phyloP scores from a whole-genome alignment of 2,329 filamentous ascomycete species.

The Pseudogymnoascus sp. region DNA sequence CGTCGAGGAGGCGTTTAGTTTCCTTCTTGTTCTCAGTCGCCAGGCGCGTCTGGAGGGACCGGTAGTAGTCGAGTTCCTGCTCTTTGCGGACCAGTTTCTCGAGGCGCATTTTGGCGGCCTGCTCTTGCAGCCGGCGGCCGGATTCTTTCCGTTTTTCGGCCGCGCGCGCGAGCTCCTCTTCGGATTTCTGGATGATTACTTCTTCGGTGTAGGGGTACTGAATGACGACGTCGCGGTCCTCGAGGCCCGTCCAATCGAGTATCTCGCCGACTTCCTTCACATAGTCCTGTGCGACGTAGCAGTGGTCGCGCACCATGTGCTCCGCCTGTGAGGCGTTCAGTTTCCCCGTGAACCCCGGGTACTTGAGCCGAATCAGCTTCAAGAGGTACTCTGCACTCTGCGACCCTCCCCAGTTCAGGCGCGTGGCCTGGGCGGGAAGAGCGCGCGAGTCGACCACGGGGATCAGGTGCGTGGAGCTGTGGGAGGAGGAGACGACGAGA shows the following conservation, averaged over 20 bases:
- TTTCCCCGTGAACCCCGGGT: conserved; percentile 79
- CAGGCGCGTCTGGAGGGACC: conserved; percentile 65
- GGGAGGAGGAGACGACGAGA: conserved; percentile 81
- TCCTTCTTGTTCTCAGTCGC: conserved; percentile 83
- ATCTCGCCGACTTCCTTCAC: conserved; percentile 66
- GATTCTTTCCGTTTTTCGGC: conserved; percentile 94
- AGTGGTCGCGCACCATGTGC: conserved; percentile 77
- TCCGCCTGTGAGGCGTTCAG: conserved; percentile 81
- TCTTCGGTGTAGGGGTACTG: conserved; percentile 94
- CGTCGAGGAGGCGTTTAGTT: conserved; percentile 72
- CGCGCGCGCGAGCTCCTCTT: conserved; percentile 82
- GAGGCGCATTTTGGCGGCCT: conserved; percentile 92
- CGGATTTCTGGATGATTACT: conserved; percentile 79
- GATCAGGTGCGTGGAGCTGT: conserved; percentile 91
- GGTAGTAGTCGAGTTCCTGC: conserved; percentile 89
- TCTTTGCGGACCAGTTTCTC: conserved; percentile 95
- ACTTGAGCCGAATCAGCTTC: conserved; percentile 84
- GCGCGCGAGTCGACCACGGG: conserved; percentile 83
- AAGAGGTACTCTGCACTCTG: conserved; percentile 85
- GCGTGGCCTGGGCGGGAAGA: conserved; percentile 72
- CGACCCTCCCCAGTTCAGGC: conserved; percentile 89
- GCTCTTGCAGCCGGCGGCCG: conserved; percentile 81
- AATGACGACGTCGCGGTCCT: conserved; percentile 79
- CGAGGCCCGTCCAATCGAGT: conserved; percentile 84
- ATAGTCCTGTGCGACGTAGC: conserved; percentile 80